A percentile compares a stretch with the other conserved stretches of the same genome.
Conservation (phyloP, 2,329 filamentous ascomycete genomes). For the Aphanoascus verrucosus region DNA sequence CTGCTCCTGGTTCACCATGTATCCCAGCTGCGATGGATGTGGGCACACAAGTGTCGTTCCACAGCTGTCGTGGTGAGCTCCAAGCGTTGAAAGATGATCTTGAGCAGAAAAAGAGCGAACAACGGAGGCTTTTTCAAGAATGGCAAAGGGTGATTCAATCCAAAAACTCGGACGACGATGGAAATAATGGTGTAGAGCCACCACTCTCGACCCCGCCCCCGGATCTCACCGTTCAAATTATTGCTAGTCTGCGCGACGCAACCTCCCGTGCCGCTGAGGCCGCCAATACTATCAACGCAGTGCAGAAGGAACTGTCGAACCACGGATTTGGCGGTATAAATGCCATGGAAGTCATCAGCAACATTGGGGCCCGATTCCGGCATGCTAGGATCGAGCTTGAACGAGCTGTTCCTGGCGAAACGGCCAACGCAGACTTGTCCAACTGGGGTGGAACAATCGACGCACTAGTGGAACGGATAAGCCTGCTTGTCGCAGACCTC, state of each 20-base stretch:
- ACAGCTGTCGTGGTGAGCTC: slow-evolving; percentile 8
- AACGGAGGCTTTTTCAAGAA: slow-evolving; percentile 31
- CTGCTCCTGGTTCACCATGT: neutral
- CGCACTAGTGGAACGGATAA: slow-evolving; percentile 32
- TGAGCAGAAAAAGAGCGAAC: slow-evolving; percentile 32
- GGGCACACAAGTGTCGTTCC: slow-evolving; percentile 11
- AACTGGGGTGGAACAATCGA: slow-evolving; percentile 33
- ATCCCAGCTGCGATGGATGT: slow-evolving; percentile 1
- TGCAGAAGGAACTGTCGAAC: slow-evolving; percentile 28
- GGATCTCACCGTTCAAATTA: slow-evolving; percentile 30
- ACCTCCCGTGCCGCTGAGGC: slow-evolving; percentile 32
- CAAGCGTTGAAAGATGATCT: slow-evolving; percentile 27
- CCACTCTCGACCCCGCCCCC: slow-evolving; percentile 26
- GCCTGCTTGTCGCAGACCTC: slow-evolving; percentile 27
- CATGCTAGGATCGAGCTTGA: slow-evolving; percentile 37
- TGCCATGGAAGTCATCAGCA: slow-evolving; percentile 25
- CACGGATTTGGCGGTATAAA: slow-evolving; percentile 32
- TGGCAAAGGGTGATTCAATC: slow-evolving; percentile 27
- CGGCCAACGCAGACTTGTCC: slow-evolving; percentile 26
- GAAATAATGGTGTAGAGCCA: neutral
- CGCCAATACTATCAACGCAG: slow-evolving; percentile 26
- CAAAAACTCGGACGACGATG: slow-evolving; percentile 13
- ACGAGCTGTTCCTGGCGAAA: slow-evolving; percentile 36
- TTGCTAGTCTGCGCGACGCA: slow-evolving; percentile 28
- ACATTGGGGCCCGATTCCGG: slow-evolving; percentile 33